Percentiles rank a stretch among this genome's conserved stretches.
phyloP scores from a whole-genome alignment of 352 stramenopile species.

The Plasmopara muralis region DNA sequence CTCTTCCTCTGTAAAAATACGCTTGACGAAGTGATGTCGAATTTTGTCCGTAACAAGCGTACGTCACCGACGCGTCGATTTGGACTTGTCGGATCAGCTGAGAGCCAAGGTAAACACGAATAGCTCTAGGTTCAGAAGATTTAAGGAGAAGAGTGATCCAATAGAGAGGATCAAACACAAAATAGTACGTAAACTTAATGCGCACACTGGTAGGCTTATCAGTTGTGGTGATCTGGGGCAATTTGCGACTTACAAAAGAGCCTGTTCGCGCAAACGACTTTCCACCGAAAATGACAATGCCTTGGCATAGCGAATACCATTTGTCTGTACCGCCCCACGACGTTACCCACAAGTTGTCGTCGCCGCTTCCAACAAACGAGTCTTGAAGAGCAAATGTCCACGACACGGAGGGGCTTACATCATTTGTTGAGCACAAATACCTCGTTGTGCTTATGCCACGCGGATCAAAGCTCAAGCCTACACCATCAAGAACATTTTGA shows the following conservation, averaged over 20 bases:
- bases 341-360: slow-evolving; percentile 48
- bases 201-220: slow-evolving; percentile 35
- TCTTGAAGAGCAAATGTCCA: slow-evolving; percentile 44
- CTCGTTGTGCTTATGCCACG: slow-evolving; percentile 34
- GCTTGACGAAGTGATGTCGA: slow-evolving; percentile 7
- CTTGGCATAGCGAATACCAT: slow-evolving; percentile 49
- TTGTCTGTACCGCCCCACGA: slow-evolving; percentile 39
- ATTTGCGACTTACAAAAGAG: slow-evolving; percentile 38
- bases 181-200: slow-evolving; percentile 59
- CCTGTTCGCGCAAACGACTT: slow-evolving; percentile 23
- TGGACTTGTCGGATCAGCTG: slow-evolving; percentile 33
- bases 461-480: slow-evolving; percentile 38
- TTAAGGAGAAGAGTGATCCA: slow-evolving; percentile 26
- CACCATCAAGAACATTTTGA: slow-evolving; percentile 36
- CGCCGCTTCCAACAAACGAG: slow-evolving; percentile 49
- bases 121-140: slow-evolving; percentile 29
- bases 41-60: slow-evolving; percentile 34
- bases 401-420: slow-evolving; percentile 36
- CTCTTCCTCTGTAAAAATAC: slow-evolving; percentile 32
- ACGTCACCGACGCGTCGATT: slow-evolving; percentile 33
- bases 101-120: slow-evolving; percentile 41
- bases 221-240: slow-evolving; percentile 22
- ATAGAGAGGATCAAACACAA: slow-evolving; percentile 39
- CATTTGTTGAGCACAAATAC: slow-evolving; percentile 61
- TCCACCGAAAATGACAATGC: slow-evolving; percentile 42